These are phyloP conservation scores for Abrus precatorius DNA, from an alignment of 306 rosid genomes.

Conservation along the genomic window DNA sequence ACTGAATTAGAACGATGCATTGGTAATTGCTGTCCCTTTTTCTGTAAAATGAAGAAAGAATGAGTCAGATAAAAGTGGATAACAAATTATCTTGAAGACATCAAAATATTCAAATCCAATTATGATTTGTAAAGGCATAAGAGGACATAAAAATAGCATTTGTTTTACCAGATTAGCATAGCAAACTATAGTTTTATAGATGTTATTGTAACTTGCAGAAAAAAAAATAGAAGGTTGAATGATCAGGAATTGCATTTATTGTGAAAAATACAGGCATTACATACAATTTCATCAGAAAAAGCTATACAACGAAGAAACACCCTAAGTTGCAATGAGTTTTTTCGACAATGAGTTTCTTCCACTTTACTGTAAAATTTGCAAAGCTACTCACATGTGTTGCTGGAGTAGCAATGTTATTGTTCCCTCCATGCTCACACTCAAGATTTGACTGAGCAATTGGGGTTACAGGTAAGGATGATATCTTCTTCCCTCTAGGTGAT, in stretches of 20 bases:
- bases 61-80: not conserved
- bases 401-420: conserved; percentile 3
- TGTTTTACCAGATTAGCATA: not conserved
- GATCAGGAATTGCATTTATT: not conserved
- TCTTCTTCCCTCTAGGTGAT: not conserved
- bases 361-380: not conserved
- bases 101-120: not conserved
- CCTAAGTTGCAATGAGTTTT: not conserved
- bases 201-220: not conserved
- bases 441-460: conserved; percentile 14
- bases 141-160: not conserved
- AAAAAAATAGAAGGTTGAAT: not conserved
- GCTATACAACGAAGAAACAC: not conserved
- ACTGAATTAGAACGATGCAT: conserved; percentile 29
- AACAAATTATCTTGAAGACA: not conserved
- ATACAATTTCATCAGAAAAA: not conserved
- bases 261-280: not conserved
- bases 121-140: not conserved
- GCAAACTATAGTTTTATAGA: not conserved
- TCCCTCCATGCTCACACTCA: conserved; percentile 15
- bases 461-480: conserved; percentile 29
- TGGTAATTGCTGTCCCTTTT: conserved; percentile 41
- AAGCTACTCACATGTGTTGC: not conserved
- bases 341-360: not conserved
- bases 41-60: conserved; percentile 50